Evolutionary conservation across 2,329 filamentous ascomycete species (phyloP).

Genomic region (Clarireedia homoeocarpa): DNA sequence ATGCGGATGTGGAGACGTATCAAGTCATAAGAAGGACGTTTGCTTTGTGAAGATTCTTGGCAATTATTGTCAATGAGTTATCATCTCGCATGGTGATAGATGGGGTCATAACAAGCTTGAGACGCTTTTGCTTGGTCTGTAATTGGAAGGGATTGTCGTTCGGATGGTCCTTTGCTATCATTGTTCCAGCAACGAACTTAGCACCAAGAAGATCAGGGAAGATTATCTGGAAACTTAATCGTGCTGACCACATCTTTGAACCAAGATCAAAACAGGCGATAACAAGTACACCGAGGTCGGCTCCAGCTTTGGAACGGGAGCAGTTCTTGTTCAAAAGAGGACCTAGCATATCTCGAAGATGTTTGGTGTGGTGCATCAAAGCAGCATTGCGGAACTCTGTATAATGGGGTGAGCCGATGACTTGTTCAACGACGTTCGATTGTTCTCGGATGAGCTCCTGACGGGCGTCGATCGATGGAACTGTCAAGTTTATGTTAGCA

Average conservation of each 20-base stretch:
- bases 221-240: conserved; percentile 36
- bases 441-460: conserved; percentile 32
- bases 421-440: conserved; percentile 30
- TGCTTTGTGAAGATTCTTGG: conserved; percentile 12
- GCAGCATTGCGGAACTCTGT: conserved; percentile 17
- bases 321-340: conserved; percentile 34
- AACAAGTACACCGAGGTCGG: conserved; percentile 30
- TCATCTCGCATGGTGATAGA: conserved; percentile 48
- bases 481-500: conserved; percentile 10
- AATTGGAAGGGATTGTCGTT: conserved; percentile 35
- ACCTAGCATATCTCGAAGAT: conserved; percentile 37
- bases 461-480: conserved; percentile 20
- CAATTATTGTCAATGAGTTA: conserved; percentile 13
- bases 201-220: conserved; percentile 44
- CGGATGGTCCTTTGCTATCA: conserved; percentile 36
- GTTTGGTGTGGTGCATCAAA: conserved; percentile 19
- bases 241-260: conserved; percentile 37
- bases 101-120: conserved; percentile 48
- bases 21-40: conserved; percentile 25
- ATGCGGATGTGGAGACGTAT: not conserved
- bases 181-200: conserved; percentile 40
- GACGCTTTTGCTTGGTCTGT: conserved; percentile 42
- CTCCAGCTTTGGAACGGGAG: conserved; percentile 32
- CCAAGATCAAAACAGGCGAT: conserved; percentile 29
- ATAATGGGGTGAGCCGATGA: conserved; percentile 32